Percentiles rank a stretch among this genome's conserved stretches.
Conservation (phyloP, 805 yeast species). For the Jamesozyma spencerorum region DNA sequence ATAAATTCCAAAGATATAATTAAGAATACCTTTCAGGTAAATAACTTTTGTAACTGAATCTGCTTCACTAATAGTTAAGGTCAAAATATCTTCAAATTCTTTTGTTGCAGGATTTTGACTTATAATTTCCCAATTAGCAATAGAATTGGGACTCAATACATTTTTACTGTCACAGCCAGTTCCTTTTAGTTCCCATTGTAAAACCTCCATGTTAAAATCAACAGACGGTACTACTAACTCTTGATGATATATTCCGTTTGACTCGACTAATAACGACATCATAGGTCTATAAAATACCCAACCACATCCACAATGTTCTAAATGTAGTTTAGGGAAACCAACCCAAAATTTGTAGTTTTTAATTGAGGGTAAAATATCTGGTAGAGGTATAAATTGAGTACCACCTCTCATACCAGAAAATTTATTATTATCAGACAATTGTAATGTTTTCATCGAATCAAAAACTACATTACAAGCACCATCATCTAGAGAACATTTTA, state of each 20-base stretch:
- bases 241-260: constrained; percentile 13
- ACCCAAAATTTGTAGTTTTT: constrained; percentile 15
- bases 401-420: constrained; percentile 18
- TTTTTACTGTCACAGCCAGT: constrained; percentile 9
- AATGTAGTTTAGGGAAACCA: constrained; percentile 16
- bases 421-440: constrained; percentile 6
- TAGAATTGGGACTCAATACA: constrained; percentile 15
- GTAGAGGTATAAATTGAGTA: constrained; percentile 16
- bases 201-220: constrained; percentile 11
- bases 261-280: constrained; percentile 11
- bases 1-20: constrained; percentile 31
- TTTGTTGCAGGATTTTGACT: constrained; percentile 11
- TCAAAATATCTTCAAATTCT: constrained; percentile 31
- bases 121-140: constrained; percentile 14
- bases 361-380: constrained; percentile 11
- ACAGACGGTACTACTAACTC: constrained; percentile 13
- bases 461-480: constrained; percentile 14
- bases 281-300: constrained; percentile 14
- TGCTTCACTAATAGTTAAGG: constrained; percentile 33
- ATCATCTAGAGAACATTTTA: constrained; percentile 16
- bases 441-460: constrained; percentile 9
- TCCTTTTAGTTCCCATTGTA: constrained; percentile 12
- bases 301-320: constrained; percentile 15
- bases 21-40: constrained; percentile 31
- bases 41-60: constrained; percentile 31